These are phyloP conservation scores for Pleurostoma richardsiae DNA, from an alignment of 2,329 filamentous ascomycete genomes.

Conservation along the genomic window DNA sequence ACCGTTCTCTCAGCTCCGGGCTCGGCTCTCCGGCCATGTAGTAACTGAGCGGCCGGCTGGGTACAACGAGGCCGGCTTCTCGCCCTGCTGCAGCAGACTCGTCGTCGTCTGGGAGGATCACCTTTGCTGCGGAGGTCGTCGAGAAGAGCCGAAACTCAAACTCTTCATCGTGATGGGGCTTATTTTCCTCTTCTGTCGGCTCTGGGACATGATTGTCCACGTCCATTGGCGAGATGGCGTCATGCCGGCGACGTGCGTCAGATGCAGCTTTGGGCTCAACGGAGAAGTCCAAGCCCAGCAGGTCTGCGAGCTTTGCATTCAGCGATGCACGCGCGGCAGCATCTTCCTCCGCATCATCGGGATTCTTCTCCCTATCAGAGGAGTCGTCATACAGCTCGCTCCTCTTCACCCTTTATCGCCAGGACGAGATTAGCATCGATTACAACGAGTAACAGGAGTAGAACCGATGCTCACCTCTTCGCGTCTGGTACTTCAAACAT, in stretches of 20 bases:
- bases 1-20: slow-evolving; percentile 28
- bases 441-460: no score
- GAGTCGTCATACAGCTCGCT: slow-evolving; percentile 42
- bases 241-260: slow-evolving; percentile 11
- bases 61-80: slow-evolving; percentile 31
- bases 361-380: slow-evolving; percentile 19
- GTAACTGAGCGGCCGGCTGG: slow-evolving; percentile 37
- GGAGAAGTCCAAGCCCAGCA: slow-evolving; percentile 35
- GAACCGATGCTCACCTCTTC: slow-evolving; percentile 36
- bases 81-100: slow-evolving; percentile 23
- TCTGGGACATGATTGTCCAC: background rate
- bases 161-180: slow-evolving; percentile 22
- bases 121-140: slow-evolving; percentile 31
- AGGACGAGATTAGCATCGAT: background rate
- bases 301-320: slow-evolving; percentile 40
- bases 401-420: slow-evolving; percentile 42
- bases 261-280: slow-evolving; percentile 12
- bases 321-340: slow-evolving; percentile 36
- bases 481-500: slow-evolving; percentile 50
- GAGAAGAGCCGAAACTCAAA: slow-evolving; percentile 58
- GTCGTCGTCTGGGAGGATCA: slow-evolving; percentile 42
- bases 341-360: slow-evolving; percentile 25
- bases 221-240: no score
- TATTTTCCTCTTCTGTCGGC: background rate
- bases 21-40: slow-evolving; percentile 40